Base-by-base conservation (phyloP, 352 stramenopile genomes). In the Pythium aquatile region DNA sequence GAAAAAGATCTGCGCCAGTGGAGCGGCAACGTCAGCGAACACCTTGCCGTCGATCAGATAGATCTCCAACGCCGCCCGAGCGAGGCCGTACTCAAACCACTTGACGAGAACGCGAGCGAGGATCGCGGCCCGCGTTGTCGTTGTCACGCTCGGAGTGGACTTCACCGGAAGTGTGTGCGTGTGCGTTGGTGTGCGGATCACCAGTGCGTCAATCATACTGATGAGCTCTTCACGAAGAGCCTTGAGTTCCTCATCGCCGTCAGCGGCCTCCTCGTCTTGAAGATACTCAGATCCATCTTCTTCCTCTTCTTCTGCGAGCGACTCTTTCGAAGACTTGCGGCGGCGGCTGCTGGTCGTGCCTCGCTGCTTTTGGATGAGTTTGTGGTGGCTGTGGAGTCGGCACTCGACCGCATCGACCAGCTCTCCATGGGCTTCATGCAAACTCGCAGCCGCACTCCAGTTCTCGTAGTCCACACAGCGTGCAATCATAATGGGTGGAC, bases 391-490 rank as follows among this genome's bases (percentile, higher is more conserved):
- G 48, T 91, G 86, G 33, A 96, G 61, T 1, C 86, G 79, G 58
- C 84, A 91, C 63, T 96, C 87, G n/a, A 96, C 74, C 5, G 87
- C 87, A 62, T 96, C 83, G 1, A 96, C 82, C 2, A 91, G 66
- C 59, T 93, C 87, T 11, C 78, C 85, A 26, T 96, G 81, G 2
- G 75, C 85, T 75, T 96, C 79, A 42, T 93, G 93, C 20, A 94
- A 73, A 56, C 74, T 82, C 1, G 87, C 87, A 0, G 87, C 87
- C 0, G 85, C 87, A 24, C 72, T 81, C 87, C 87, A 96, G 58
- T 96, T 94, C 14, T 73, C 79, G 39, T 87, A 94, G 69, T 96
- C 87, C 7, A 91, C 75, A 66, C 85, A 94, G 7, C 87, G 81
- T 30, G 86, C 69, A 20, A 93, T 76, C 70, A 96, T 78, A 14